Evolutionary conservation across 768 basidiomycete genomes (phyloP), one percentile per base, ranked within the genome.

Genomic region (Xanthoconium stramineum): DNA sequence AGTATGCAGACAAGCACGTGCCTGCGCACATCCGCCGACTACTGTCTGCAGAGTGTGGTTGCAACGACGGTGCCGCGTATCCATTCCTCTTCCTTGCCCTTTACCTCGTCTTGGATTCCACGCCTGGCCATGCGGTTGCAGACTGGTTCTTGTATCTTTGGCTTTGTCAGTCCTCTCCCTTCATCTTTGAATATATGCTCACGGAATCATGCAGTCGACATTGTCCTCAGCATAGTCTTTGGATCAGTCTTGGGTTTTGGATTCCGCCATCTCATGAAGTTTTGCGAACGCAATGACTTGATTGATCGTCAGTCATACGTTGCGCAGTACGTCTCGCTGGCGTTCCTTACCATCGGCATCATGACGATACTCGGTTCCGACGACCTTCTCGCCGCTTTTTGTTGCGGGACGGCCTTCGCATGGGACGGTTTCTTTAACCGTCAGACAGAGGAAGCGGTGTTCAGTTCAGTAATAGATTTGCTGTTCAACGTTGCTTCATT

Each of bases 1-100:
- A 91, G 75, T 99, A 93, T 75, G 97, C 97, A 3, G 91, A 98
- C 71, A 97, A 98, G 69, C 96, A 98, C 65, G 96, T 98, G 24
- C 91, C 91, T 2, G 85, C 88, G 1, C 91, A 93, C 66, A 76
- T 93, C 40, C 85, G 81, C 33, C 81, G 80, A 61, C 69, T 88
- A 51, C 75, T 88, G 17, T 78, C 86, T 9, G 78, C 78, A 28
- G 96, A 98, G 74, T 87, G 85, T 53, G 96, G 93, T 9, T 93
- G 92, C 66, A 99, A 98, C 69, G 97, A 99, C 58, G 97, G 97
- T 35, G 96, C 96, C 0, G 94, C 95, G 0, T 97, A 94, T 71
- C 95, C 94, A 0, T 98, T 98, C 72, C 78, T 98, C 30, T 94
- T 84, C 68, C 80, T 99, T 55, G 83, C 96, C 0, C 77, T 99